Evolutionary conservation across 2,329 filamentous ascomycete species (phyloP), one percentile per base, ranked within the genome.

Genomic region (Phialophora tarda): DNA sequence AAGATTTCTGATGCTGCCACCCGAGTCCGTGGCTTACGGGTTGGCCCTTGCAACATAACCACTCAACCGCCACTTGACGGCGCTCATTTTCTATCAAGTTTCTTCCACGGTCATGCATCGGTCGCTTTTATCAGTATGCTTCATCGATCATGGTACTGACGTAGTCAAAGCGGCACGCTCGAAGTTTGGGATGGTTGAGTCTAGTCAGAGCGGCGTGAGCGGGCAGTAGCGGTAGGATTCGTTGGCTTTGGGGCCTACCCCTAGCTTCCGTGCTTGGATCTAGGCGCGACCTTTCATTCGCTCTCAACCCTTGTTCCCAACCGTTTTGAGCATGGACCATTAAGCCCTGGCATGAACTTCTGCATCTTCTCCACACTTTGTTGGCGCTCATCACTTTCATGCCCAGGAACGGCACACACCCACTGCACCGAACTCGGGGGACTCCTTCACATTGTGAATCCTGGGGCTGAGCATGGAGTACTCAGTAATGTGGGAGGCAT

Each of bases 321-420:
- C 59, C 47, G 24, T 47, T 61, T 28, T 51, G 8, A 51, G n/a
- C 48, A 61, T 61, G 47, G 59, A 38, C 23, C 51, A n/a, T 61
- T 53, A 10, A 48, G 57, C 63, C 50, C 44, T 65, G 63, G 50
- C 58, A 61, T 65, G 50, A 64, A 56, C 51, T 61, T 61, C 59
- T 59, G 57, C 57, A 53, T 21, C 47, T 61, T 61, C 62, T 60
- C 57, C 59, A 61, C 57, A 60, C 30, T 61, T 53, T 61, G 59
- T 51, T 53, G 47, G 57, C 38, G 24, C 23, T 34, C 57, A 59
- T 59, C 38, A 41, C 47, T 53, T 34, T 61, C 30, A n/a, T 44
- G 48, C 24, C 47, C 47, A 53, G 59, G 47, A 61, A 61, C 59
- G 59, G 59, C 59, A 53, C 30, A 48, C 59, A 34, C 59, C 21